Percentiles rank a stretch among this genome's conserved stretches.
phyloP scores from a whole-genome alignment of 2,329 filamentous ascomycete species.

The Aspergillus niger region DNA sequence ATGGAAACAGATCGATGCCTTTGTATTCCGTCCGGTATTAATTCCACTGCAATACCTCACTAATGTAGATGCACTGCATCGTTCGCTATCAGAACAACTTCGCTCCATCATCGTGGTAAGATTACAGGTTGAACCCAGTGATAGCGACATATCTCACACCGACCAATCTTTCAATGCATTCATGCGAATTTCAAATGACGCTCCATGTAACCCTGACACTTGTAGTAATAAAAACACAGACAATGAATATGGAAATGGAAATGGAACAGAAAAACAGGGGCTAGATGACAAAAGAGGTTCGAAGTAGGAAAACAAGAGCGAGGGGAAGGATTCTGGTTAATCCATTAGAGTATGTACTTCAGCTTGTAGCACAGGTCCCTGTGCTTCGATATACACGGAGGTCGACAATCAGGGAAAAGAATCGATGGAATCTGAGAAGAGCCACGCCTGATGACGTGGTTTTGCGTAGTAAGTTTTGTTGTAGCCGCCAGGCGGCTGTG shows the following conservation, averaged over 20 bases:
- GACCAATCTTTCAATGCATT: conserved; percentile 13
- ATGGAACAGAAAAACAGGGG: not conserved
- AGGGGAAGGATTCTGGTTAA: conserved; percentile 8
- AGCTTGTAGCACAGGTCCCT: conserved; percentile 11
- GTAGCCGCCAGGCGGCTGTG: not conserved
- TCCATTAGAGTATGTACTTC: conserved; percentile 21
- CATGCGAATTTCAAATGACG: conserved; percentile 5
- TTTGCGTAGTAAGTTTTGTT: not conserved
- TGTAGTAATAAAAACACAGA: conserved; percentile 1
- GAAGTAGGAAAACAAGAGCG: conserved; percentile 8
- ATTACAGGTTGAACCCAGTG: conserved; percentile 10
- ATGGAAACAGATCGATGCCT: not conserved
- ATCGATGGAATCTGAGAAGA: not conserved
- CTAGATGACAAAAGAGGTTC: not conserved
- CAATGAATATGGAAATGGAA: not conserved
- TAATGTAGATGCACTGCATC: not conserved
- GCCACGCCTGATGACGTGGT: conserved; percentile 1
- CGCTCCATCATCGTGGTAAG: conserved; percentile 8
- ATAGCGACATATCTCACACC: not conserved
- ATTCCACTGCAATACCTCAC: not conserved
- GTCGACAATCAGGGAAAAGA: not conserved
- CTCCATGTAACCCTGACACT: conserved; percentile 11
- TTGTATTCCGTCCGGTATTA: not conserved
- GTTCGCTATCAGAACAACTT: conserved; percentile 3
- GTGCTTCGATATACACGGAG: conserved; percentile 15